Evolutionary conservation across 306 rosid genomes (phyloP).

Genomic region (Senna siamea): DNA sequence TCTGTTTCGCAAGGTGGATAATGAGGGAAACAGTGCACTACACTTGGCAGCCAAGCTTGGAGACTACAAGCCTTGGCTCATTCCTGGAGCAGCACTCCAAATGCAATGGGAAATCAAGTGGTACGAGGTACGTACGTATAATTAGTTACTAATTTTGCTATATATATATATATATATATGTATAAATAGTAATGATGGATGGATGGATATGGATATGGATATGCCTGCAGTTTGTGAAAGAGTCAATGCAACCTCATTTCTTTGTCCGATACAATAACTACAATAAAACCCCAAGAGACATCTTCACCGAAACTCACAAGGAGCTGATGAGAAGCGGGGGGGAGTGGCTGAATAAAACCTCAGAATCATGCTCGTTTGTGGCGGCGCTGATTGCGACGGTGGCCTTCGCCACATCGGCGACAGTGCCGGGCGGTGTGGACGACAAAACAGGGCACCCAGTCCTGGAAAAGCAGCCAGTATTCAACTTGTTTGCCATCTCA

Average conservation of each 20-base stretch:
- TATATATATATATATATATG: too few relatives aligned
- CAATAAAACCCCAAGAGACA: conserved; percentile 35
- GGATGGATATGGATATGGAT: too few relatives aligned
- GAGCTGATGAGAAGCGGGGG: conserved; percentile 18
- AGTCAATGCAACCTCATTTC: conserved; percentile 36
- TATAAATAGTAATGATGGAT: not conserved
- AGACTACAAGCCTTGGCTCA: conserved; percentile 54
- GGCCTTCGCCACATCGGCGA: conserved; percentile 48
- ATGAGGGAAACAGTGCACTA: conserved; percentile 57
- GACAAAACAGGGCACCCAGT: conserved; percentile 17
- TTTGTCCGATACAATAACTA: conserved; percentile 31
- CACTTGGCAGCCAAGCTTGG: conserved; percentile 62
- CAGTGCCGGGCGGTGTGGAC: conserved; percentile 32
- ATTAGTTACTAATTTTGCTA: too few relatives aligned
- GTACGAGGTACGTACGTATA: too few relatives aligned
- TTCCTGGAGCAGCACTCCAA: conserved; percentile 60
- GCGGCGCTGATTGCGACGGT: conserved; percentile 57
- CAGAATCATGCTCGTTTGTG: conserved; percentile 56
- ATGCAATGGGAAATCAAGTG: conserved; percentile 74
- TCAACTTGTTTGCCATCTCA: conserved; percentile 39
- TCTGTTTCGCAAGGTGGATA: conserved; percentile 48
- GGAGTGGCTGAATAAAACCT: conserved; percentile 46
- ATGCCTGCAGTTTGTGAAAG: conserved; percentile 50
- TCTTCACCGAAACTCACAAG: conserved; percentile 46
- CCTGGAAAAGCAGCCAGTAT: conserved; percentile 24